These are phyloP conservation scores for Trichoderma koningiopsis DNA, from an alignment of 2,329 filamentous ascomycete genomes.

Conservation along the genomic window DNA sequence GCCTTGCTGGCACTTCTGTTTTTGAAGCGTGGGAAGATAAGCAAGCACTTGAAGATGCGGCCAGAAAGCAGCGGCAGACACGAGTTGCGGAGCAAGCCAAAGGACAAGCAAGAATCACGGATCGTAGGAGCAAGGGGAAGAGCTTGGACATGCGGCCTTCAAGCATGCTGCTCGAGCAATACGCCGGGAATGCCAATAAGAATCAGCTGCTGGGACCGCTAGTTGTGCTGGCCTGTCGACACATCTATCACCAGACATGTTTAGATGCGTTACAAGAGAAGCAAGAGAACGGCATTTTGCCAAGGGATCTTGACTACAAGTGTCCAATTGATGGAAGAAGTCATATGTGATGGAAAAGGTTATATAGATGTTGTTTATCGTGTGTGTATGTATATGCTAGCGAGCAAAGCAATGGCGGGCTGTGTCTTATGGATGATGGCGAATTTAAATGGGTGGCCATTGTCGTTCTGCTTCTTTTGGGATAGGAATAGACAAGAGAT, in stretches of 20 bases:
- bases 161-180: constrained; percentile 44
- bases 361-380: neutral
- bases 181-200: constrained; percentile 31
- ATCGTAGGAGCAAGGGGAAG: constrained; percentile 50
- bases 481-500: constrained; percentile 19
- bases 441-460: neutral
- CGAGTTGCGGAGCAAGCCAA: constrained; percentile 43
- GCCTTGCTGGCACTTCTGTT: constrained; percentile 68
- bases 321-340: constrained; percentile 57
- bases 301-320: constrained; percentile 53
- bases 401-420: constrained; percentile 3
- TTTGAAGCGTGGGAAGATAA: constrained; percentile 81
- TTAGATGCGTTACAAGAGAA: constrained; percentile 65
- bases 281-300: constrained; percentile 51
- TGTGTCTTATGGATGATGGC: neutral
- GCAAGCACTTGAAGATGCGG: constrained; percentile 51
- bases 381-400: neutral
- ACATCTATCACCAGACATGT: constrained; percentile 70
- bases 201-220: constrained; percentile 63
- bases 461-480: neutral
- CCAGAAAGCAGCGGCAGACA: constrained; percentile 48
- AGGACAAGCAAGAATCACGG: constrained; percentile 37
- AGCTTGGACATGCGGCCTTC: constrained; percentile 44
- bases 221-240: constrained; percentile 69
- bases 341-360: neutral